phyloP scores from a whole-genome alignment of 2,329 filamentous ascomycete species.

The Epichloe uncinata region DNA sequence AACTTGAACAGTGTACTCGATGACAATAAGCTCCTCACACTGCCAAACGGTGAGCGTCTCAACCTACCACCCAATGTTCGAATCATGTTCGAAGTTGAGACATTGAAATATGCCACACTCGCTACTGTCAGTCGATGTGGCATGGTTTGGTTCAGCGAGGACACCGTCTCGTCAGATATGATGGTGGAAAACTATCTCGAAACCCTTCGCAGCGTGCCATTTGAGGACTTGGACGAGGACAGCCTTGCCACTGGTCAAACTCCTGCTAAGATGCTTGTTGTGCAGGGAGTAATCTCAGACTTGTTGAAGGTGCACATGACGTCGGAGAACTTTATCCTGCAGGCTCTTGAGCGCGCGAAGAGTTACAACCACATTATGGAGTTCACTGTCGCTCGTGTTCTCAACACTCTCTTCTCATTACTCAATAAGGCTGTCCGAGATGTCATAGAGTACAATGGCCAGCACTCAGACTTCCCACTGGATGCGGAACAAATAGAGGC shows the following conservation, averaged over 20 bases:
- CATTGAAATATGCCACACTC: constrained; percentile 88
- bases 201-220: constrained; percentile 65
- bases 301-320: constrained; percentile 64
- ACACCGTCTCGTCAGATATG: constrained; percentile 87
- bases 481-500: constrained; percentile 81
- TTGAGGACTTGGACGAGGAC: constrained; percentile 94
- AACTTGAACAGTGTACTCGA: constrained; percentile 99
- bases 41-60: constrained; percentile 95
- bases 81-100: constrained; percentile 99
- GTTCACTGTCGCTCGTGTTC: constrained; percentile 78
- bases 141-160: constrained; percentile 99
- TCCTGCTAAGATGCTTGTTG: constrained; percentile 63
- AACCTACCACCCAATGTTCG: constrained; percentile 89
- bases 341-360: constrained; percentile 62
- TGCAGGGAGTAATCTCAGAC: constrained; percentile 69
- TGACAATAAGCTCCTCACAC: constrained; percentile 93
- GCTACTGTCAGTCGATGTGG: constrained; percentile 98
- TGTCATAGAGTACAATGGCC: constrained; percentile 88
- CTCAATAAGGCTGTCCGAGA: constrained; percentile 89
- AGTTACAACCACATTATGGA: constrained; percentile 96
- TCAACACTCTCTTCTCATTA: constrained; percentile 89
- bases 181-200: constrained; percentile 87
- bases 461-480: constrained; percentile 87
- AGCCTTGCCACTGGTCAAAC: constrained; percentile 62
- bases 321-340: constrained; percentile 67